Conservation (phyloP, 1,284 basidiomycete species). For the Retiboletus flavoniger region DNA sequence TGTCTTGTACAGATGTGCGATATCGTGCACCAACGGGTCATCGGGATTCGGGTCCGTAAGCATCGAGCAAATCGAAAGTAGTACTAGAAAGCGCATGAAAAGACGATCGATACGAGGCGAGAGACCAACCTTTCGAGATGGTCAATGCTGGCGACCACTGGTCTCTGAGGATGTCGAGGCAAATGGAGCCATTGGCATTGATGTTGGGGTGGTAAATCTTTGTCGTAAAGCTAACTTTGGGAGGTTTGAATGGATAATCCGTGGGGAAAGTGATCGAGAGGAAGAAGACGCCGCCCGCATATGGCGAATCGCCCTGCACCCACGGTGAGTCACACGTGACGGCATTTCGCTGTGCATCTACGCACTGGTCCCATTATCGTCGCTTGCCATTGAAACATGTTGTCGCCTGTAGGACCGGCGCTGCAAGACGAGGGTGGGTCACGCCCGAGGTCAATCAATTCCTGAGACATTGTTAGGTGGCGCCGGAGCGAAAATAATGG, state of each 20-base stretch:
- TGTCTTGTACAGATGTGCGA: slow-evolving; percentile 93
- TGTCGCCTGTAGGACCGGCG: slow-evolving; percentile 92
- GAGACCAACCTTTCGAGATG: slow-evolving; percentile 87
- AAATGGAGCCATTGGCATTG: slow-evolving; percentile 98
- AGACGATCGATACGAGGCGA: neutral
- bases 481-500: slow-evolving; percentile 11
- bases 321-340: slow-evolving; percentile 10
- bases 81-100: slow-evolving; percentile 48
- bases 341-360: slow-evolving; percentile 16
- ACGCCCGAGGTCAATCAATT: slow-evolving; percentile 95
- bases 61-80: slow-evolving; percentile 96
- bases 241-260: slow-evolving; percentile 99
- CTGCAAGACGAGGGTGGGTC: slow-evolving; percentile 98
- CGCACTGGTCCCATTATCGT: slow-evolving; percentile 96
- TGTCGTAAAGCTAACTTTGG: slow-evolving; percentile 98
- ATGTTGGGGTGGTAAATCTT: slow-evolving; percentile 98
- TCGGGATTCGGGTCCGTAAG: slow-evolving; percentile 96
- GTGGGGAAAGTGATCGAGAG: slow-evolving; percentile 90
- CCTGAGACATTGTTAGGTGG: slow-evolving; percentile 49
- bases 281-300: slow-evolving; percentile 96
- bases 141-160: slow-evolving; percentile 99
- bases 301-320: slow-evolving; percentile 85
- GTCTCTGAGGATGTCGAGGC: slow-evolving; percentile 95
- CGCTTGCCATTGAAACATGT: slow-evolving; percentile 98
- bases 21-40: slow-evolving; percentile 80